Conservation (phyloP, 108 stramenopile species). For the Aurantiochytrium sp. region DNA sequence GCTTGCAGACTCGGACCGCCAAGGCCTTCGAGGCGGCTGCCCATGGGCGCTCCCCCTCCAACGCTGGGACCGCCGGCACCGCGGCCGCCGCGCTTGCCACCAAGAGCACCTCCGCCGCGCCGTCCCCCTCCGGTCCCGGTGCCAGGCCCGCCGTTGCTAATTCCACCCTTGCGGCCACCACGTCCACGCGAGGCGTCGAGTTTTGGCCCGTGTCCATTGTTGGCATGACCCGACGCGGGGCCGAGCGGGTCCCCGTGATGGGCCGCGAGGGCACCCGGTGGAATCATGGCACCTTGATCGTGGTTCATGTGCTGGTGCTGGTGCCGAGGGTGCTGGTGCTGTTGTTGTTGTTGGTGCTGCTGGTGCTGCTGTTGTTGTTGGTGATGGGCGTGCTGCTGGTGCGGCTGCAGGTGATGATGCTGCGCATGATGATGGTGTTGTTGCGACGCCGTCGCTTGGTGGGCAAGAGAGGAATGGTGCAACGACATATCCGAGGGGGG, state of each 20-base stretch:
- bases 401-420: neutral
- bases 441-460: neutral
- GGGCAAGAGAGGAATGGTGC: neutral
- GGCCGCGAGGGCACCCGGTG: neutral
- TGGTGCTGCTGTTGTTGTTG: too few species aligned
- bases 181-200: neutral
- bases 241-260: neutral
- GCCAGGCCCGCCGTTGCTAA: neutral
- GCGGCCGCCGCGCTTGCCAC: neutral
- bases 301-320: neutral
- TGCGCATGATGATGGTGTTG: neutral
- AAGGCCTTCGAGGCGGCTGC: neutral
- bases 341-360: too few species aligned
- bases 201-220: neutral
- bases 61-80: neutral
- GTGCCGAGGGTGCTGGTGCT: neutral
- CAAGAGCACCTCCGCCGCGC: neutral
- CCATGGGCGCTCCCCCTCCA: neutral
- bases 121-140: neutral
- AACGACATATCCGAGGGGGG: neutral
- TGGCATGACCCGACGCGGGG: neutral
- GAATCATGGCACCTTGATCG: neutral
- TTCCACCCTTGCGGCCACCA: neutral
- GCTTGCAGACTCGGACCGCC: conserved; percentile 63
- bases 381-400: neutral